Percentiles rank a stretch among this genome's conserved stretches.
Evolutionary conservation across 2,329 filamentous ascomycete genomes (phyloP).

Genomic region (Aspergillus puulaauensis): DNA sequence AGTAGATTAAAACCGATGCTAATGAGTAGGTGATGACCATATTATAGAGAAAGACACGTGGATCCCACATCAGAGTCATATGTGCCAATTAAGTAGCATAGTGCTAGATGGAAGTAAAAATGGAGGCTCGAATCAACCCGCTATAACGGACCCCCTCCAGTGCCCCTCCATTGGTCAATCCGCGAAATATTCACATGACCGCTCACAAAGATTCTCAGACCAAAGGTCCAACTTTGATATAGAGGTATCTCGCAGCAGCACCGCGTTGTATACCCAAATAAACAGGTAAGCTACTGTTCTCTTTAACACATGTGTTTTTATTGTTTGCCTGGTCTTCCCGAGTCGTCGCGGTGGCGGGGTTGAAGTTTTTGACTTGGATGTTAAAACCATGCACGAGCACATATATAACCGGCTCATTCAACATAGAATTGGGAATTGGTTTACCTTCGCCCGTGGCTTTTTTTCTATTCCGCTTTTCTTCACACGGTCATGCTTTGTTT

Average conservation of each 20-base stretch:
- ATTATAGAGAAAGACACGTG: too few relatives aligned
- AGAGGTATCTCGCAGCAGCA: not conserved
- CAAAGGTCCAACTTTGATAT: not conserved
- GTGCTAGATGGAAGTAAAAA: not conserved
- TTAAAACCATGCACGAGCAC: not conserved
- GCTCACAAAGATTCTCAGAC: not conserved
- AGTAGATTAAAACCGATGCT: too few relatives aligned
- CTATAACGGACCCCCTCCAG: too few relatives aligned
- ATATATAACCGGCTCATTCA: not conserved
- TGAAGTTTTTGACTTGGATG: not conserved
- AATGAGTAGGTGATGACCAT: too few relatives aligned
- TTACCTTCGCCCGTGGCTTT: too few relatives aligned
- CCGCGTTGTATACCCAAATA: not conserved
- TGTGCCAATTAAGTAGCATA: too few relatives aligned
- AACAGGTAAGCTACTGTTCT: not conserved
- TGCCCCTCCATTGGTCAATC: slow-evolving; percentile 4
- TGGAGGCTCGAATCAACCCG: too few relatives aligned
- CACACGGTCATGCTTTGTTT: too few relatives aligned
- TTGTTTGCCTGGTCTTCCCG: not conserved
- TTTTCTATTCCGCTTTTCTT: too few relatives aligned
- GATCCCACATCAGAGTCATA: too few relatives aligned
- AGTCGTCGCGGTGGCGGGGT: not conserved
- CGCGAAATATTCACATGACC: not conserved
- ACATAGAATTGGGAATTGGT: too few relatives aligned
- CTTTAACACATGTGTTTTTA: not conserved